Conservation (phyloP, 768 basidiomycete species). For the Macrocybe gigantea region DNA sequence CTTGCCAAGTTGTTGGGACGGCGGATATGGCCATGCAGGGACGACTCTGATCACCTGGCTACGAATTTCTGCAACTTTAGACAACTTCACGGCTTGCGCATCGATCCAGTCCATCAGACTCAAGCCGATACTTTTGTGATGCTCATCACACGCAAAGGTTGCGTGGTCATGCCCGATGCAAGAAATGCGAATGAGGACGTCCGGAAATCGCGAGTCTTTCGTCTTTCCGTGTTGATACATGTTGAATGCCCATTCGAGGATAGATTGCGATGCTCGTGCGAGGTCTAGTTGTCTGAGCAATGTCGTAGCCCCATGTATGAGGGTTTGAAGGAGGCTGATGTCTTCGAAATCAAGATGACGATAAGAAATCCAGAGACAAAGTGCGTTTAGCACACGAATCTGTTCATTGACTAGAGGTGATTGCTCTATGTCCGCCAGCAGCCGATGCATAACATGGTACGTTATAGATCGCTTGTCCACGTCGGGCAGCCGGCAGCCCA, state of each 20-base stretch:
- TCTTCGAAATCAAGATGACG: slow-evolving; percentile 51
- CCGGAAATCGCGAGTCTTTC: slow-evolving; percentile 50
- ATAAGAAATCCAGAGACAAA: slow-evolving; percentile 70
- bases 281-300: slow-evolving; percentile 68
- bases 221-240: slow-evolving; percentile 35
- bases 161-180: slow-evolving; percentile 54
- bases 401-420: slow-evolving; percentile 83
- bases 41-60: slow-evolving; percentile 49
- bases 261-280: slow-evolving; percentile 61
- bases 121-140: slow-evolving; percentile 29
- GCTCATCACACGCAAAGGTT: slow-evolving; percentile 19
- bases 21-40: slow-evolving; percentile 71
- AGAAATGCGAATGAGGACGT: slow-evolving; percentile 65
- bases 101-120: slow-evolving; percentile 64
- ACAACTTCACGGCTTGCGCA: slow-evolving; percentile 37
- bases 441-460: slow-evolving; percentile 71
- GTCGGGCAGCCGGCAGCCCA: slow-evolving; percentile 34
- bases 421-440: slow-evolving; percentile 61
- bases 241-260: slow-evolving; percentile 72
- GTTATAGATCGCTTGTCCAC: slow-evolving; percentile 51
- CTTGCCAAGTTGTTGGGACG: slow-evolving; percentile 38
- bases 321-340: slow-evolving; percentile 53
- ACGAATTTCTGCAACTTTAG: slow-evolving; percentile 28
- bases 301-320: slow-evolving; percentile 62
- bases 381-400: slow-evolving; percentile 61